phyloP scores from a whole-genome alignment of 495 filamentous ascomycete genomes.

The Annulohypoxylon moriforme region DNA sequence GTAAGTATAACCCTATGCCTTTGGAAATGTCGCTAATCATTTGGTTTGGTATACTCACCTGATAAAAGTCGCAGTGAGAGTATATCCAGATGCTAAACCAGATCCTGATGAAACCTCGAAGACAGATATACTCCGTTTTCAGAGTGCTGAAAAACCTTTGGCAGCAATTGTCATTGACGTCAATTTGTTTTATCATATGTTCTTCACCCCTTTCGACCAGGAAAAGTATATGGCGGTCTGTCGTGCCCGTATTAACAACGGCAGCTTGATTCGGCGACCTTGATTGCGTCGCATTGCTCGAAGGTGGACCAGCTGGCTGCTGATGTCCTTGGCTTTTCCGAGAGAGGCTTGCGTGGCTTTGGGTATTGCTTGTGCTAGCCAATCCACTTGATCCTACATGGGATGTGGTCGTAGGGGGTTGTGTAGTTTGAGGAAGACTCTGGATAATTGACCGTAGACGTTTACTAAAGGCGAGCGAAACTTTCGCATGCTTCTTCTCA shows the following conservation, averaged over 20 bases:
- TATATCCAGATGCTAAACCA: constrained; percentile 18
- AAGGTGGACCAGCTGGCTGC: not conserved
- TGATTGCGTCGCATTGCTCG: not conserved
- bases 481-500: not conserved
- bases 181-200: not conserved
- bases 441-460: not conserved
- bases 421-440: not conserved
- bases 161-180: not conserved
- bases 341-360: not conserved
- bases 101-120: not conserved
- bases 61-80: constrained; percentile 24
- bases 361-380: not conserved
- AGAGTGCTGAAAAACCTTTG: not conserved
- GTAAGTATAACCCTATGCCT: too few relatives aligned
- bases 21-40: too few relatives aligned
- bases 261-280: not conserved
- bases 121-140: not conserved
- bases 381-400: not conserved
- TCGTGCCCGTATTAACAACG: not conserved
- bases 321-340: not conserved
- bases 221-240: not conserved
- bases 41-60: constrained; percentile 1
- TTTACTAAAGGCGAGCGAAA: not conserved
- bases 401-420: not conserved
- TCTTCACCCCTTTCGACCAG: not conserved